These are phyloP conservation scores for Volvox africanus DNA, from an alignment of 139 green algal species.

Conservation along the genomic window DNA sequence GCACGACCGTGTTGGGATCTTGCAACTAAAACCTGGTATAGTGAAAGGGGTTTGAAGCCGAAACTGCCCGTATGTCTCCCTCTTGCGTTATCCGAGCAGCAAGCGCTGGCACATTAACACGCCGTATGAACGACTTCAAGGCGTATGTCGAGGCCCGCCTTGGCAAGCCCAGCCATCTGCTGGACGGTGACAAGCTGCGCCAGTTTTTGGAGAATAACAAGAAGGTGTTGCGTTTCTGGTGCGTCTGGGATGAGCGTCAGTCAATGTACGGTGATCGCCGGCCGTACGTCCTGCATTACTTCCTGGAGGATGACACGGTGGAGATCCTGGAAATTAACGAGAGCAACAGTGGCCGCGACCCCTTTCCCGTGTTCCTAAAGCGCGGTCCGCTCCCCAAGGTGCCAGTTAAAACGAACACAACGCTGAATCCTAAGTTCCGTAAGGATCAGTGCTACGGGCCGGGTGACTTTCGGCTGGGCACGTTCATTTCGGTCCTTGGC, in stretches of 20 bases:
- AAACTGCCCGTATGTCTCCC: neutral
- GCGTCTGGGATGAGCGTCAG: conserved; percentile 89
- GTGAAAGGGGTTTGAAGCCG: too few species aligned
- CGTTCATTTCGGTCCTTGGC: conserved; percentile 79
- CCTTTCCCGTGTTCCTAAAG: conserved; percentile 90
- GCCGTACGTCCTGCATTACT: conserved; percentile 93
- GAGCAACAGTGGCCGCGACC: conserved; percentile 84
- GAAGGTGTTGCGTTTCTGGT: conserved; percentile 73
- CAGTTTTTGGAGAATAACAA: conserved; percentile 85
- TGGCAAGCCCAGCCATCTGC: conserved; percentile 79
- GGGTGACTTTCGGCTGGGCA: conserved; percentile 86
- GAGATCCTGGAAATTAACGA: conserved; percentile 93
- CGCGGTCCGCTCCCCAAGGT: conserved; percentile 83
- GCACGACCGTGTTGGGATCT: too few species aligned
- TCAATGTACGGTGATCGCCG: conserved; percentile 87
- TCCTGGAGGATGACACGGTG: conserved; percentile 92
- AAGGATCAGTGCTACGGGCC: conserved; percentile 76
- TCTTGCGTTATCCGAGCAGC: neutral
- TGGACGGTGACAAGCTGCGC: conserved; percentile 74
- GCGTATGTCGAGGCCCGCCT: conserved; percentile 84
- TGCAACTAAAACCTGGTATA: too few species aligned
- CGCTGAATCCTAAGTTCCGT: conserved; percentile 46
- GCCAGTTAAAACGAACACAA: conserved; percentile 45
- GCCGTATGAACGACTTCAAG: conserved; percentile 75
- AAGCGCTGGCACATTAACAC: conserved; percentile 15